phyloP scores from a whole-genome alignment of 2,329 filamentous ascomycete genomes.

The Monilinia fructigena region DNA sequence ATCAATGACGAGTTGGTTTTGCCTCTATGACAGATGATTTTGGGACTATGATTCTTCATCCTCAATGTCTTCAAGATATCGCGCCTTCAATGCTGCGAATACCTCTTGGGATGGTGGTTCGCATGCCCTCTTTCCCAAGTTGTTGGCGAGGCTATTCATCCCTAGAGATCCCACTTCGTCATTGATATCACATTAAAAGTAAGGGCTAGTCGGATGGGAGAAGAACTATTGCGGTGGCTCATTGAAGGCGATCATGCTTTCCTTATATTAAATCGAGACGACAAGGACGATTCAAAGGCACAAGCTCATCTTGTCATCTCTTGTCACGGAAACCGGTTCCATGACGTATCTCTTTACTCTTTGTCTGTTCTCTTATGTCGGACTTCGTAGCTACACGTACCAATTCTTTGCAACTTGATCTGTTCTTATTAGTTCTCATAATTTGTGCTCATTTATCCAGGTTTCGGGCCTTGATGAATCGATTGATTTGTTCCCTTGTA shows the following conservation, averaged over 20 bases:
- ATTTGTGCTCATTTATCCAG: conserved; percentile 38
- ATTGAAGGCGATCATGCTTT: no score
- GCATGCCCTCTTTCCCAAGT: background rate
- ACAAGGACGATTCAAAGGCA: no score
- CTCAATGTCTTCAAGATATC: no score
- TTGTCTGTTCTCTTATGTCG: background rate
- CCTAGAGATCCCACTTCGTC: no score
- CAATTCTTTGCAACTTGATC: background rate
- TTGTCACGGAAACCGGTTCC: background rate
- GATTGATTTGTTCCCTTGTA: conserved; percentile 41
- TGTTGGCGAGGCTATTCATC: background rate
- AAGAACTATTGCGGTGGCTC: no score
- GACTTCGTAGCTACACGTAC: background rate
- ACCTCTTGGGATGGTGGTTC: background rate
- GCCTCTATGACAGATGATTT: background rate
- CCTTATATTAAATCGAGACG: no score
- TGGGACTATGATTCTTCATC: background rate
- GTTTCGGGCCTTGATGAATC: conserved; percentile 41
- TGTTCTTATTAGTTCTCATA: background rate
- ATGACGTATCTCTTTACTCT: background rate
- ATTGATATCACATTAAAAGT: no score
- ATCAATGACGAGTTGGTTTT: background rate
- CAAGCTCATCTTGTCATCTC: background rate
- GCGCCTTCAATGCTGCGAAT: background rate
- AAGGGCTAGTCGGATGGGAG: no score